Conservation (phyloP, 352 stramenopile species). For the Phytophthora aleatoria region DNA sequence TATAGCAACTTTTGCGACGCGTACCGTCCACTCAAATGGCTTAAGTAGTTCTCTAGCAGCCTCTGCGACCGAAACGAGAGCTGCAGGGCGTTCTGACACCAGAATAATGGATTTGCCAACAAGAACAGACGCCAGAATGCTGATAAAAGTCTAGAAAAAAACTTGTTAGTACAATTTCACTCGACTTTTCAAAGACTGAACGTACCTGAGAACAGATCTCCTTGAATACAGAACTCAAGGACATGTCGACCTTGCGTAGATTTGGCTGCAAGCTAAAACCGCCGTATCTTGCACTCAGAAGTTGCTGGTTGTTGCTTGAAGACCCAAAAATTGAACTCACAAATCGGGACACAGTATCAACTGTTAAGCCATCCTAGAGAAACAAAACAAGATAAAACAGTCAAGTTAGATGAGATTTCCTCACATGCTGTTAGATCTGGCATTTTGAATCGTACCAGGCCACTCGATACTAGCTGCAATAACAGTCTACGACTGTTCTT, state of each 20-base stretch:
- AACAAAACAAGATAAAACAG: not conserved
- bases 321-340: constrained; percentile 14
- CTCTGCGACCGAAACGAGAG: constrained; percentile 45
- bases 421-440: not conserved
- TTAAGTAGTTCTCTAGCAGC: constrained; percentile 45
- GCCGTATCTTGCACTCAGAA: constrained; percentile 37
- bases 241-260: constrained; percentile 21
- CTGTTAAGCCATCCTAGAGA: constrained; percentile 24
- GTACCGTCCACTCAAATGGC: constrained; percentile 67
- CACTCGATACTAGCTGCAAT: constrained; percentile 27
- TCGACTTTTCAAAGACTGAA: not conserved
- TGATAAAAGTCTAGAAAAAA: constrained; percentile 51
- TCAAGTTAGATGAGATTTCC: not conserved
- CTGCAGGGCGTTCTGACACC: constrained; percentile 51
- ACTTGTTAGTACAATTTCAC: not conserved
- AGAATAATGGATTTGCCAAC: constrained; percentile 60
- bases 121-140: constrained; percentile 50
- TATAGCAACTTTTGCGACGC: not conserved
- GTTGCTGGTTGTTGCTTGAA: not conserved
- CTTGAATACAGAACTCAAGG: constrained; percentile 49
- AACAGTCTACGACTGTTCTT: constrained; percentile 33
- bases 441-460: constrained; percentile 16
- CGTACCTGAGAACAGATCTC: constrained; percentile 64
- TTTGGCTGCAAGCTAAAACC: constrained; percentile 42
- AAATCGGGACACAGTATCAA: constrained; percentile 15